Evolutionary conservation across 1,284 basidiomycete species (phyloP), one percentile per base, ranked within the genome.

Genomic region (Phellopilus nigrolimitatus): DNA sequence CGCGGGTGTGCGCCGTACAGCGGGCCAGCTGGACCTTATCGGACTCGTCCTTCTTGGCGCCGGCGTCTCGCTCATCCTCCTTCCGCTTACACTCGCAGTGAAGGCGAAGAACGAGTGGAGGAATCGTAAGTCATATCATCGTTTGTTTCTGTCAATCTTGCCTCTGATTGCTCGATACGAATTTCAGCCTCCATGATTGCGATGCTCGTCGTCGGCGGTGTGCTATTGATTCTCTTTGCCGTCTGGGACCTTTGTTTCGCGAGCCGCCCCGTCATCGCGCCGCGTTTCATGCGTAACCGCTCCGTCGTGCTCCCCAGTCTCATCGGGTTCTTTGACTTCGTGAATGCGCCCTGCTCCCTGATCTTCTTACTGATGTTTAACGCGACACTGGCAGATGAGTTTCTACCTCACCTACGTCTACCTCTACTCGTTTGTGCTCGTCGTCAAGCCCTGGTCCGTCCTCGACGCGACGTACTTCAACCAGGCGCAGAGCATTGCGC

Each of bases 31-130:
- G n/a, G n/a, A n/a, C n/a, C n/a, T n/a, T n/a, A n/a, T n/a, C n/a
- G n/a, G n/a, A n/a, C n/a, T n/a, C n/a, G n/a, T n/a, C n/a, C n/a
- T n/a, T n/a, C n/a, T n/a, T n/a, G n/a, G n/a, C n/a, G n/a, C n/a
- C n/a, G n/a, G n/a, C n/a, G n/a, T n/a, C n/a, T n/a, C n/a, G n/a
- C n/a, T n/a, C n/a, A n/a, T n/a, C n/a, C n/a, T n/a, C n/a, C n/a
- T 77, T 88, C 53, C 73, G 90, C 3, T 68, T 88, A 4, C 87
- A n/a, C n/a, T n/a, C 87, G 1, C 66, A 88, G 25, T 84, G 19
- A 64, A 64, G 13, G 73, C 74, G 1, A 66, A 68, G 3, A 67
- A 66, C 8, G 64, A 66, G 34, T 74, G 74, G 72, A 64, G 67
- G 25, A 75, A 74, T 60, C 62, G 78, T 77, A 51, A 22, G 60